A percentile compares a stretch with the other conserved stretches of the same genome.
These are phyloP conservation scores for Aspergillus nanangensis DNA, from an alignment of 495 filamentous ascomycete genomes.

Conservation along the genomic window DNA sequence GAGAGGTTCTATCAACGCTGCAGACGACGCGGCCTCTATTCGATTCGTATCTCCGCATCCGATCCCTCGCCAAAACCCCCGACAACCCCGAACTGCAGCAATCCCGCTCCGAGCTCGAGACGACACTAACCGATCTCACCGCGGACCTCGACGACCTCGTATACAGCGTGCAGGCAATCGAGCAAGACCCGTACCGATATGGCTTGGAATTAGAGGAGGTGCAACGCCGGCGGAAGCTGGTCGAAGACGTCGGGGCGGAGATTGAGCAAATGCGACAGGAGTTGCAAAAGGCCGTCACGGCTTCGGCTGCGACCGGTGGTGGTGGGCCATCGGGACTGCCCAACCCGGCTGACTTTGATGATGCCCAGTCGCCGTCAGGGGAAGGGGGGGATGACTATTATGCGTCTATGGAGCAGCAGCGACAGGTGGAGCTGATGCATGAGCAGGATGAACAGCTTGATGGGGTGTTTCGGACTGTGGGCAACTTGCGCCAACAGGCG, in stretches of 20 bases:
- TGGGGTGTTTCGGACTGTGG: conserved; percentile 88
- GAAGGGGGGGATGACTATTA: conserved; percentile 62
- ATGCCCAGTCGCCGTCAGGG: conserved; percentile 23
- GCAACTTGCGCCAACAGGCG: conserved; percentile 82
- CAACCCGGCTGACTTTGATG: conserved; percentile 67
- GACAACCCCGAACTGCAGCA: conserved; percentile 81
- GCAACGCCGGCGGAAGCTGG: conserved; percentile 70
- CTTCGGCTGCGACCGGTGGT: conserved; percentile 14
- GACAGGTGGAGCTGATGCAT: conserved; percentile 86
- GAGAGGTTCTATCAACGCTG: conserved; percentile 82
- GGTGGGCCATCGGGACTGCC: conserved; percentile 45
- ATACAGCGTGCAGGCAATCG: conserved; percentile 82
- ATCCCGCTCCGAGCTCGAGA: conserved; percentile 76
- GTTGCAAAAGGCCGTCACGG: conserved; percentile 52
- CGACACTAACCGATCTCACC: conserved; percentile 68
- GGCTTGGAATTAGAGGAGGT: conserved; percentile 85
- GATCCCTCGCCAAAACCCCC: conserved; percentile 67
- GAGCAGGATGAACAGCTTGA: conserved; percentile 94
- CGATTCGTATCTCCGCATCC: conserved; percentile 93
- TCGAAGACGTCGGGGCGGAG: conserved; percentile 85
- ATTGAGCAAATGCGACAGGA: conserved; percentile 86
- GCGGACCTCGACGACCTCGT: conserved; percentile 87
- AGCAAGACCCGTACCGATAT: conserved; percentile 84
- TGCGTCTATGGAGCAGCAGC: conserved; percentile 85
- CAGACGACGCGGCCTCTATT: conserved; percentile 78